These are phyloP conservation scores for Aristolochia fimbriata DNA, from an alignment of 164 flowering plant genomes.

Conservation along the genomic window DNA sequence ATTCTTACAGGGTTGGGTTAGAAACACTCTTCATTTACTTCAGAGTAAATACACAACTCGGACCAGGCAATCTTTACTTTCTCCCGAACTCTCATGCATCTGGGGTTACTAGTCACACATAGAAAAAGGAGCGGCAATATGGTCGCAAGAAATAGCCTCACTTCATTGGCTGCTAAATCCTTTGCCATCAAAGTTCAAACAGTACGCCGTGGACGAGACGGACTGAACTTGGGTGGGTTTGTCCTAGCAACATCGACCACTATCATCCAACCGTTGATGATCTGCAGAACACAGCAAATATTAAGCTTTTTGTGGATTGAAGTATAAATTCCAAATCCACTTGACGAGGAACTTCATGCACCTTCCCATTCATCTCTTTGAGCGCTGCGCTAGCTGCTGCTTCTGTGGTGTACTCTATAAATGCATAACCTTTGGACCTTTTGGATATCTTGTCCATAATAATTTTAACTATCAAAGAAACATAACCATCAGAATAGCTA, in stretches of 20 bases:
- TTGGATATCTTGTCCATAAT: constrained; percentile 97
- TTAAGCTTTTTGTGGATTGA: background rate
- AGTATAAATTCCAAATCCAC: too few species aligned
- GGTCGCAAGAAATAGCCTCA: background rate
- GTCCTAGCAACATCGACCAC: constrained; percentile 85
- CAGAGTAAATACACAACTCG: background rate
- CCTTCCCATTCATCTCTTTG: constrained; percentile 95
- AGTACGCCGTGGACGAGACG: constrained; percentile 25
- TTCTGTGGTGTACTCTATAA: constrained; percentile 78
- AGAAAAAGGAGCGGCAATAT: background rate
- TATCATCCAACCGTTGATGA: constrained; percentile 92
- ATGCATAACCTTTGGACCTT: constrained; percentile 93
- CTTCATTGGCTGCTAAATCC: background rate
- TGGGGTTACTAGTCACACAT: background rate
- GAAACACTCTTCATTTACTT: too few species aligned
- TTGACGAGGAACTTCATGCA: constrained; percentile 2
- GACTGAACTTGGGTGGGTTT: constrained; percentile 46
- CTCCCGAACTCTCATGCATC: background rate
- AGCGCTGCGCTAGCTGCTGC: constrained; percentile 88
- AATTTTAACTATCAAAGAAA: constrained; percentile 46
- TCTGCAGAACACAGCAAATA: constrained; percentile 32
- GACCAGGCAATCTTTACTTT: constrained; percentile 19
- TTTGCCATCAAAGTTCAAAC: background rate
- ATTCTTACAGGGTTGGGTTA: too few species aligned
- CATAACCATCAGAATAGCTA: background rate